Evolutionary conservation across 495 filamentous ascomycete species (phyloP).

Genomic region (Chaetomidium leptoderma): DNA sequence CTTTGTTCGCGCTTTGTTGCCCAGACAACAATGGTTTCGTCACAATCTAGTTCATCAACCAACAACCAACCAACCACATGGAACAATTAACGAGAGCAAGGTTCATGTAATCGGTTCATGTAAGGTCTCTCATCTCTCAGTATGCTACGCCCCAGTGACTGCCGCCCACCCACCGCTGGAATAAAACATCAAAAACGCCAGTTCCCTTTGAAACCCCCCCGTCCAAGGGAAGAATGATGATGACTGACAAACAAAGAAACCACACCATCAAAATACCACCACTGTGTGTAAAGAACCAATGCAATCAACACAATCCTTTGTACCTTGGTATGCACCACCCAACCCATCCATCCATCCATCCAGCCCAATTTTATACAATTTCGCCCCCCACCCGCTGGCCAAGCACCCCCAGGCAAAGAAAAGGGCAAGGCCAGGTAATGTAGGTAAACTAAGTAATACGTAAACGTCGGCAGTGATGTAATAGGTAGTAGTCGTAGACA

Average conservation of each 20-base stretch:
- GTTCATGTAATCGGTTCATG: too few species aligned
- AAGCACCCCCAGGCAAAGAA: not conserved
- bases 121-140: too few species aligned
- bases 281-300: not conserved
- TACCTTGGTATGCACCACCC: not conserved
- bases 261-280: too few species aligned
- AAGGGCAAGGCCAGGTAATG: not conserved
- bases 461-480: too few species aligned
- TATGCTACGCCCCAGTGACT: too few species aligned
- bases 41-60: not conserved
- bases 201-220: not conserved
- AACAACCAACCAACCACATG: too few species aligned
- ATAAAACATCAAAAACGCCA: not conserved
- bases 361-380: conserved; percentile 1
- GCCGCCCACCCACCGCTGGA: not conserved
- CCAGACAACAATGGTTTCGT: not conserved
- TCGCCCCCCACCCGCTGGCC: not conserved
- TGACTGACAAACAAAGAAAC: not conserved
- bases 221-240: conserved; percentile 1
- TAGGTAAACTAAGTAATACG: too few species aligned
- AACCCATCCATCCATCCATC: not conserved
- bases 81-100: too few species aligned
- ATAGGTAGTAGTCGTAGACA: too few species aligned
- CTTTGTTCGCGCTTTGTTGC: not conserved
- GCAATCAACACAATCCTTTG: not conserved